Evolutionary conservation across 108 stramenopile genomes (phyloP), one percentile per base, ranked within the genome.

Genomic region (Aureococcus anophagefferens): DNA sequence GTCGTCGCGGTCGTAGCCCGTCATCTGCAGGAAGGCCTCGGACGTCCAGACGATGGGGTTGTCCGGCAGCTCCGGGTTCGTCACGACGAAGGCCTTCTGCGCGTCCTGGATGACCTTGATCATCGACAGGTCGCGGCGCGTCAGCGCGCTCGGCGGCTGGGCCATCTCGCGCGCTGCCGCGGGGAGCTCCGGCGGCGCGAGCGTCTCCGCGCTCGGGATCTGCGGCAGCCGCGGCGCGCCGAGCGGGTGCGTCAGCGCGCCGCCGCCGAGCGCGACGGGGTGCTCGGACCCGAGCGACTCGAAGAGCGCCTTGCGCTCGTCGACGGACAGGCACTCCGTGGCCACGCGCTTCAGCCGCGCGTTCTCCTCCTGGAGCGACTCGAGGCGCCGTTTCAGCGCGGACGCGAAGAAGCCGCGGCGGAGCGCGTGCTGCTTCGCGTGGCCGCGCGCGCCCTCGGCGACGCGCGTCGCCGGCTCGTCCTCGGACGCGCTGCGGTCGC

Each of bases 1-100:
- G 32, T 98, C 93, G 69, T 72, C 35, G 25, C 46, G 69, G 25
- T 66, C 66, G 77, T 92, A 92, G 0, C 89, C 89, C 5, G 91
- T 88, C 63, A 92, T 74, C 28, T 76, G 44, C 33, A 78, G 72
- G 80, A 90, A 90, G 35, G 83, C 84, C 35, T 88, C 70, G 45
- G 74, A 76, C 45, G 74, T 69, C 63, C 70, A 87, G 44, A 79
- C 73, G 45, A 86, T 67, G 21, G 82, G 82, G 73, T 83, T 81
- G 59, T 81, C 85, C 37, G 76, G 78, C 16, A 77, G 65, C 13
- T 18, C 29, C 7, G 82, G 80, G 69, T 83, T 80, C 1, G 82
- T 68, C 18, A 86, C 35, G 59, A 67, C 63, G 65, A 83, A 83
- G 45, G 70, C 16, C 25, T 68, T 32, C 21, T 75, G 51, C 21